Conservation (phyloP, 2,329 filamentous ascomycete genomes). For the Colletotrichum sp. region DNA sequence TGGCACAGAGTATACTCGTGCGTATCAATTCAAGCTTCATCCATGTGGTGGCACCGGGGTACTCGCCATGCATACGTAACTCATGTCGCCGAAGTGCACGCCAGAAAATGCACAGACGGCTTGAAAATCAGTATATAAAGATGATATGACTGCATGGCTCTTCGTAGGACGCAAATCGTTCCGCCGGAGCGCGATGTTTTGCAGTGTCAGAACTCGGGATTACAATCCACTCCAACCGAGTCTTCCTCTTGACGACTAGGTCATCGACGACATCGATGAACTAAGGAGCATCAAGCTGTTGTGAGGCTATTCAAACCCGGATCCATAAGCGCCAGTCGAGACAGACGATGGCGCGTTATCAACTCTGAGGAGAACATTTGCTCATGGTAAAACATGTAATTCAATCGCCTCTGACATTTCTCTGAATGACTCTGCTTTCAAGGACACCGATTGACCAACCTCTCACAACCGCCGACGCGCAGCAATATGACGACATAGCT, state of each 20-base stretch:
- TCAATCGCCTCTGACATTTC: no score
- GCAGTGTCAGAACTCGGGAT: no score
- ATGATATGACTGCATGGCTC: fast-evolving
- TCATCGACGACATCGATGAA: not conserved
- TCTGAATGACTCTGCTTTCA: no score
- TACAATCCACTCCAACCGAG: no score
- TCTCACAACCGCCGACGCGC: no score
- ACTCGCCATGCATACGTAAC: no score
- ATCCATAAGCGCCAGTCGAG: not conserved
- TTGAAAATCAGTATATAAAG: fast-evolving
- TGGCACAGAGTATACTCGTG: not conserved
- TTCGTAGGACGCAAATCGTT: not conserved
- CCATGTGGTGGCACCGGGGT: no score
- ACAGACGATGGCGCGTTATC: no score
- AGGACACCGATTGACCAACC: no score
- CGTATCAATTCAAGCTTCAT: not conserved
- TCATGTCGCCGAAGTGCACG: fast-evolving
- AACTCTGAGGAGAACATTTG: no score
- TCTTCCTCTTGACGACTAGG: not conserved
- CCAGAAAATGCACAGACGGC: fast-evolving
- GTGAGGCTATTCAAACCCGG: not conserved
- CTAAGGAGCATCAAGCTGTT: fast-evolving
- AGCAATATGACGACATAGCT: not conserved
- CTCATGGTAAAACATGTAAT: no score
- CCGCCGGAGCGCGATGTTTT: no score